These are phyloP conservation scores for Backusella westeae DNA, from an alignment of 192 early-diverging fungal species.

Conservation along the genomic window DNA sequence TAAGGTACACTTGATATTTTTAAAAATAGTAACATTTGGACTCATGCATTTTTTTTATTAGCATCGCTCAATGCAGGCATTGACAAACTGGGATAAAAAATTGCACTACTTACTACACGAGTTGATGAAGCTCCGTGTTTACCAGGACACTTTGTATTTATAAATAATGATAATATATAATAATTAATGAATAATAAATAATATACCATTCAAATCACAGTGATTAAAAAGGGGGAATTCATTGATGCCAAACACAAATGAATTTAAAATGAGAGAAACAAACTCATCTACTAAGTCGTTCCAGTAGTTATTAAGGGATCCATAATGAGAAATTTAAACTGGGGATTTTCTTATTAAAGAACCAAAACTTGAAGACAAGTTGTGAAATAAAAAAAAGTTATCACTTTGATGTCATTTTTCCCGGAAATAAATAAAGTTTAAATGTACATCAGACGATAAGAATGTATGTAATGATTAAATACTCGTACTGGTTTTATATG, in stretches of 20 bases:
- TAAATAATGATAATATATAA: not conserved
- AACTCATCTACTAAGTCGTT: not conserved
- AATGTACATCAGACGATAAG: too few species aligned
- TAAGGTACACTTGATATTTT: not conserved
- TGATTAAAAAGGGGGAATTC: not conserved
- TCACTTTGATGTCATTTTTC: too few species aligned
- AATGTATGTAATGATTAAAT: too few species aligned
- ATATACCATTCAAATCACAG: not conserved
- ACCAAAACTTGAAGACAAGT: too few species aligned
- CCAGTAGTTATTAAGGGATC: not conserved
- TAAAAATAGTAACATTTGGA: not conserved
- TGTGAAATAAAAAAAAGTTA: too few species aligned
- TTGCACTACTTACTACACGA: constrained; percentile 1
- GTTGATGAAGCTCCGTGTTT: not conserved
- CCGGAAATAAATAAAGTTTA: too few species aligned
- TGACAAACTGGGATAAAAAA: constrained; percentile 14
- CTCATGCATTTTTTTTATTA: not conserved
- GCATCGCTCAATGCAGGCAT: constrained; percentile 4
- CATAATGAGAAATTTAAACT: too few species aligned
- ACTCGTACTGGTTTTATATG: too few species aligned
- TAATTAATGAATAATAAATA: not conserved
- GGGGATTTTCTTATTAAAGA: too few species aligned
- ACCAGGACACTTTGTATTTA: not conserved
- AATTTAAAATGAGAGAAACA: not conserved
- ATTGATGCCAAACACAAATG: not conserved